Evolutionary conservation across 495 filamentous ascomycete genomes (phyloP), one percentile per base, ranked within the genome.

Genomic region (Rhypophila decipiens): DNA sequence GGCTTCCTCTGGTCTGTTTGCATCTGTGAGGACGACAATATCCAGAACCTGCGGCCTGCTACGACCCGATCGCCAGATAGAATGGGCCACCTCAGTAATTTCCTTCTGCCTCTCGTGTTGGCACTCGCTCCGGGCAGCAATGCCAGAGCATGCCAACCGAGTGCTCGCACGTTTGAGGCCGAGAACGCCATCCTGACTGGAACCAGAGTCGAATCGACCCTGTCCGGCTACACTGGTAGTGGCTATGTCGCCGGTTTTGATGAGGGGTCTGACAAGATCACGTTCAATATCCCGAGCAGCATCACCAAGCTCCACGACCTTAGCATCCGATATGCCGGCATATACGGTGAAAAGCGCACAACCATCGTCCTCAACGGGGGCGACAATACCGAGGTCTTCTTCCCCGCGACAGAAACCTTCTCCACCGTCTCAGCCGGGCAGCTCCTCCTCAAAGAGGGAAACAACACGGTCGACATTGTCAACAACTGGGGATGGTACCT

Each of bases 401-500:
- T 74, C 38, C 48, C 60, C 1, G 60, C 59, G 7, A 50, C 53
- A 19, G 42, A 46, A 0, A 40, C 49, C 0, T 74, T 63, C 46
- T 24, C 51, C 21, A 52, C 48, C 27, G 59, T 61, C n/a, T 22
- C 58, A 13, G 71, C 56, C 13, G 70, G 71, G 13, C 71, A 74
- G 44, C 50, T 71, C 11, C 51, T 74, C 8, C 50, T 74, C 20
- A 65, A 69, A 15, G 58, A 60, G 15, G 71, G 71, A 1, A 11
- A 44, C 20, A 73, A 74, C 46, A 72, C 68, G 0, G 61, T 74
- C 42, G 53, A 68, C 19, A 57, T 74, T 11, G 60, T 65, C 42
- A 67, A 45, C 57, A 73, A 74, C 61, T 74, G 71, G 71, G 71
- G 66, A 27, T 73, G 63, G 67, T 57, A 73, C 40, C 57, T 74